A percentile compares a stretch with the other conserved stretches of the same genome.
These are phyloP conservation scores for Fusarium albosuccineum DNA, from an alignment of 2,329 filamentous ascomycete genomes.

Conservation along the genomic window DNA sequence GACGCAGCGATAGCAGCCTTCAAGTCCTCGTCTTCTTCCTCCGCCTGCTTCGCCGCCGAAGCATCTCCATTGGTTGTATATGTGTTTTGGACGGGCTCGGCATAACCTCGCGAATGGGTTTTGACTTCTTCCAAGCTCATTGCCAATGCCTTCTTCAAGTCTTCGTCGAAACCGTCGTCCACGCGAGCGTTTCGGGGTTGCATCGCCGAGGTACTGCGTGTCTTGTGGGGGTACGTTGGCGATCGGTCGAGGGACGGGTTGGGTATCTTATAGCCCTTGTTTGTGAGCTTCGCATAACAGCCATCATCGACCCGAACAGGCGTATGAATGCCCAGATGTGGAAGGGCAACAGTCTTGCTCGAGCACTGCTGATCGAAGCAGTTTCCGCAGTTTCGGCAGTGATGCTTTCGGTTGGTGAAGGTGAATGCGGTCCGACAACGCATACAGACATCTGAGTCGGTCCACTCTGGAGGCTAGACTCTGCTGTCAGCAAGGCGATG, in stretches of 20 bases:
- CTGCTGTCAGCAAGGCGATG: constrained; percentile 16
- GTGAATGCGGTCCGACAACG: constrained; percentile 95
- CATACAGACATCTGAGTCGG: constrained; percentile 98
- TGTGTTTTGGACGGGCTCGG: constrained; percentile 65
- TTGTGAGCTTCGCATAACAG: constrained; percentile 89
- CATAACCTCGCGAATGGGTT: constrained; percentile 78
- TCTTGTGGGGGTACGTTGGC: constrained; percentile 69
- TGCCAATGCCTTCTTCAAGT: constrained; percentile 90
- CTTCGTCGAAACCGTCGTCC: constrained; percentile 93
- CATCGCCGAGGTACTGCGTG: constrained; percentile 77
- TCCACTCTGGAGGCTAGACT: constrained; percentile 90
- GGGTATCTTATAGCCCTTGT: constrained; percentile 65
- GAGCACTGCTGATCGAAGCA: constrained; percentile 98
- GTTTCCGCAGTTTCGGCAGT: constrained; percentile 97
- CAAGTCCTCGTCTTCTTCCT: constrained; percentile 92
- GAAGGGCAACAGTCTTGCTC: constrained; percentile 86
- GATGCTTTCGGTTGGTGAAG: constrained; percentile 98
- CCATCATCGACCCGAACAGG: constrained; percentile 96
- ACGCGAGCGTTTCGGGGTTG: constrained; percentile 90
- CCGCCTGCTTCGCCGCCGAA: constrained; percentile 63
- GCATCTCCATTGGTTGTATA: constrained; percentile 54
- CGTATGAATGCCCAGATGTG: constrained; percentile 91
- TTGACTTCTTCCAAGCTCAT: constrained; percentile 98
- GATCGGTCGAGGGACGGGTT: constrained; percentile 63
- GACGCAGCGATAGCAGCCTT: constrained; percentile 97